phyloP scores from a whole-genome alignment of 2,329 filamentous ascomycete species.

The Calonectria hawksworthii region DNA sequence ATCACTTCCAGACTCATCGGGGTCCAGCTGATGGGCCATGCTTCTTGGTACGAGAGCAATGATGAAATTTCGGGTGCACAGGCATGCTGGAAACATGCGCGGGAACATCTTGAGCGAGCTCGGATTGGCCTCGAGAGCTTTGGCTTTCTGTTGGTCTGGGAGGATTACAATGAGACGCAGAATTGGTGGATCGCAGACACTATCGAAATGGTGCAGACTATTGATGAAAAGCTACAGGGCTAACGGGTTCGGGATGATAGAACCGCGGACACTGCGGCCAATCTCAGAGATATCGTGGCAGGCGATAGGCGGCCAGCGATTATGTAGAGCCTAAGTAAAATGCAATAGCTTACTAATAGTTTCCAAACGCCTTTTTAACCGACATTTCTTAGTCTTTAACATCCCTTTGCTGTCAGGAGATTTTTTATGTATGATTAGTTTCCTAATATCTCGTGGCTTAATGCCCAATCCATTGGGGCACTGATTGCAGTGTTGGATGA shows the following conservation, averaged over 20 bases:
- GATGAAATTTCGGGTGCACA: not conserved
- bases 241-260: not conserved
- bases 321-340: too few relatives aligned
- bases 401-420: too few relatives aligned
- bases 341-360: too few relatives aligned
- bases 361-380: too few relatives aligned
- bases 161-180: not conserved
- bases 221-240: not conserved
- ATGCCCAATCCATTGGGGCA: too few relatives aligned
- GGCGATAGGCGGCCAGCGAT: too few relatives aligned
- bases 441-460: too few relatives aligned
- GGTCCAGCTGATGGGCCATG: not conserved
- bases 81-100: not conserved
- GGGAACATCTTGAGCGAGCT: not conserved
- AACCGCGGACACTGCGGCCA: not conserved
- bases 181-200: not conserved
- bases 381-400: too few relatives aligned
- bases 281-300: too few relatives aligned
- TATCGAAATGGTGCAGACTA: not conserved
- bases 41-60: not conserved
- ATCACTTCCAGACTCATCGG: not conserved
- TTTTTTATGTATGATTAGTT: too few relatives aligned
- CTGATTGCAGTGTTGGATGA: too few relatives aligned
- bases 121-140: not conserved
- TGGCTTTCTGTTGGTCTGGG: not conserved